Conservation (phyloP, 2,329 filamentous ascomycete species). For the Gaeumannomyces sp. region DNA sequence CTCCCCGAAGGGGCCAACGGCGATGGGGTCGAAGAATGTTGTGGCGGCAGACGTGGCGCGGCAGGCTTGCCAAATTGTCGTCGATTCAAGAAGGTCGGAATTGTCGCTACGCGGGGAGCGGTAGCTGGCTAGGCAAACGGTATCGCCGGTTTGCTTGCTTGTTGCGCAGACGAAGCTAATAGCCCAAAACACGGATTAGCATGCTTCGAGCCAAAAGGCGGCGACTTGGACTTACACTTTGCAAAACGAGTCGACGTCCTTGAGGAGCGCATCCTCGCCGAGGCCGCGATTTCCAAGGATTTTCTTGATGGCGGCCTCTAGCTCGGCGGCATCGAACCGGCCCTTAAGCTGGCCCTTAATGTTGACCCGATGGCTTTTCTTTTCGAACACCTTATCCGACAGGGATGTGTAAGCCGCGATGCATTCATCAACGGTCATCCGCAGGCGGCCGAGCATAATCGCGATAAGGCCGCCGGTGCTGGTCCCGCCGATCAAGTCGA, state of each 20-base stretch:
- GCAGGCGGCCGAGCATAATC: conserved; percentile 36
- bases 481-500: conserved; percentile 33
- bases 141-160: conserved; percentile 15
- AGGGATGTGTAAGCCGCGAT: conserved; percentile 28
- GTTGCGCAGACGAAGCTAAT: conserved; percentile 20
- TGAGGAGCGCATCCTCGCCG: conserved; percentile 17
- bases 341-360: conserved; percentile 17
- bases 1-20: conserved; percentile 15
- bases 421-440: conserved; percentile 33
- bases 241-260: conserved; percentile 15
- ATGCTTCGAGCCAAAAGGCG: neutral
- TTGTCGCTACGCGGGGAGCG: conserved; percentile 10
- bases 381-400: conserved; percentile 17
- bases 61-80: conserved; percentile 17
- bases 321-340: conserved; percentile 15
- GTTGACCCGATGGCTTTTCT: conserved; percentile 16
- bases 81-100: conserved; percentile 6
- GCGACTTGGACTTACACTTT: conserved; percentile 17
- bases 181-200: conserved; percentile 1
- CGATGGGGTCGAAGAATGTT: conserved; percentile 17
- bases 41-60: conserved; percentile 17
- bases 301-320: conserved; percentile 17
- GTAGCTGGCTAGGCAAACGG: conserved; percentile 15
- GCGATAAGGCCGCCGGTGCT: conserved; percentile 32
- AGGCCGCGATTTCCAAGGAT: conserved; percentile 13